Base-by-base conservation (phyloP, 1,284 basidiomycete species). In the Sanghuangporus baumii region DNA sequence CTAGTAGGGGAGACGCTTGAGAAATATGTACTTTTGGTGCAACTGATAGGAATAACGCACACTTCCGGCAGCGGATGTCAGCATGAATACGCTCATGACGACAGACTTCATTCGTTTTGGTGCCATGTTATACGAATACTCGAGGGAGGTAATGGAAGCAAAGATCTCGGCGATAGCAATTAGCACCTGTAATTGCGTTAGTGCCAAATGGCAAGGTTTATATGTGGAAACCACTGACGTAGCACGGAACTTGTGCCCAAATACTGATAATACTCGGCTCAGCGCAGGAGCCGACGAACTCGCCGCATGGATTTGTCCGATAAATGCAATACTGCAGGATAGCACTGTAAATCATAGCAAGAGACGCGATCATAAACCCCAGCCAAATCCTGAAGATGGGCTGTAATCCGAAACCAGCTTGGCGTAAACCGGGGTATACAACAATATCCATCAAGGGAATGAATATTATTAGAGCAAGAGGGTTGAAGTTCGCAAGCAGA, bases 101-200 rank as follows among this genome's bases (percentile, higher is more conserved):
- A 83, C 77, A 31, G 78, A 79, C 68, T 78, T 79, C 83, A 85
- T 84, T 64, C 80, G 75, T 64, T 77, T 74, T n/a, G 82, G 82
- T 0, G 82, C 79, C 70, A 83, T 86, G 70, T 82, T 85, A 78
- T 81, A 86, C 14, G 85, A 86, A 67, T 86, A 87, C 70, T 88
- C 86, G 64, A 81, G 69, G 11, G 74, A 76, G 9, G 85, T 85
- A 71, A 88, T 83, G n/a, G 81, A 84, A 0, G 86, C 84, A 67
- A 88, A 84, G 68, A 88, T 84, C 73, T 84, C 78, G 20, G 79
- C 67, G 62, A 81, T 74, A 34, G 73, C 79, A 63, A 82, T 77
- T 31, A 83, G 74, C 64, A 82, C 77, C 71, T 81, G 81, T 3
- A 79, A 75, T 11, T 78, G 78, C 31, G 75, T 65, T 55, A 47